A percentile compares a stretch with the other conserved stretches of the same genome.
Evolutionary conservation across 2,329 filamentous ascomycete genomes (phyloP).

Genomic region (Fusarium goolgardi): DNA sequence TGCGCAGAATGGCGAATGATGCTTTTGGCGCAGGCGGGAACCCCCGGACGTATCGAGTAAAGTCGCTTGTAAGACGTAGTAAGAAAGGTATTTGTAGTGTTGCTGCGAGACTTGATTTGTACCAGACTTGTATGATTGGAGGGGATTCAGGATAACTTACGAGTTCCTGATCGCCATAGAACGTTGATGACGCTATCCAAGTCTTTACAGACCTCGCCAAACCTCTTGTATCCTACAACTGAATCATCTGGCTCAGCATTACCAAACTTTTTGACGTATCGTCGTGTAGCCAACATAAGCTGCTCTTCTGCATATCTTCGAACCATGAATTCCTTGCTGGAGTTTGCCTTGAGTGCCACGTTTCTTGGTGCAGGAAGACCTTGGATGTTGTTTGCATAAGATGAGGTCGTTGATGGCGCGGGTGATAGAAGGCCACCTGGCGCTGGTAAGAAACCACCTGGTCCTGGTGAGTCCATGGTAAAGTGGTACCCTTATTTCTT

Average conservation of each 20-base stretch:
- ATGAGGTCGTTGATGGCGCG: conserved; percentile 61
- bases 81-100: conserved; percentile 83
- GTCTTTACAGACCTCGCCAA: conserved; percentile 78
- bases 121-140: no score
- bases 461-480: conserved; percentile 35
- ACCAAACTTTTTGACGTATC: conserved; percentile 70
- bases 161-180: conserved; percentile 88
- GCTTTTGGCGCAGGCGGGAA: conserved; percentile 72
- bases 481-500: neutral
- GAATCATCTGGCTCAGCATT: conserved; percentile 59
- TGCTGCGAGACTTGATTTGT: conserved; percentile 30
- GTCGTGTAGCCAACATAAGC: conserved; percentile 65
- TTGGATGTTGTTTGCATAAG: conserved; percentile 51
- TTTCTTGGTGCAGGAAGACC: conserved; percentile 67
- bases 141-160: conserved; percentile 61
- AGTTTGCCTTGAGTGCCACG: conserved; percentile 65
- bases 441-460: conserved; percentile 65
- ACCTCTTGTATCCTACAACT: conserved; percentile 66
- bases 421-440: conserved; percentile 63
- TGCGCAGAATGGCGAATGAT: conserved; percentile 77
- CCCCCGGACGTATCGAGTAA: conserved; percentile 76
- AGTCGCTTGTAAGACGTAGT: conserved; percentile 78
- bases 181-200: conserved; percentile 81
- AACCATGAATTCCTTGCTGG: conserved; percentile 69
- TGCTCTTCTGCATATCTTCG: conserved; percentile 67